phyloP scores from a whole-genome alignment of 2,329 filamentous ascomycete genomes.

The Stagonosporopsis chrysanthemi region DNA sequence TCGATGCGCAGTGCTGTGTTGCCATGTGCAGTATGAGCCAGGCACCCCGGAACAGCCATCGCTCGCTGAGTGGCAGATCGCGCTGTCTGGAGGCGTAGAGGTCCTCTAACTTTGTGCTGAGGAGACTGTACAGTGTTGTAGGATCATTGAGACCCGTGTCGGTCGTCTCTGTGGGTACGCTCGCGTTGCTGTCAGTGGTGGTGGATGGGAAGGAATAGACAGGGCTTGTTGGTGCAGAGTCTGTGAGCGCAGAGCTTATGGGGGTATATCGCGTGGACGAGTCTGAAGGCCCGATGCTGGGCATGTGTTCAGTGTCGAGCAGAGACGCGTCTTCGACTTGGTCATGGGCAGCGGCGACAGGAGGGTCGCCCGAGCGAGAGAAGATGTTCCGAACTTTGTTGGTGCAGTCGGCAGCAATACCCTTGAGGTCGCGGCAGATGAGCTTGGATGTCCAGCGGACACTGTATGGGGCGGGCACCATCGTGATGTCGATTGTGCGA shows the following conservation, averaged over 20 bases:
- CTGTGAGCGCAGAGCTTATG: not conserved
- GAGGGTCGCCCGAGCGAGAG: not conserved
- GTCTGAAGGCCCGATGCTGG: not conserved
- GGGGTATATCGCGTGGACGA: not conserved
- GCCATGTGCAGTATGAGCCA: conserved; percentile 28
- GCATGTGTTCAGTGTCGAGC: not conserved
- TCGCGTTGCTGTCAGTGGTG: not conserved
- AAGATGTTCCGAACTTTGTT: not conserved
- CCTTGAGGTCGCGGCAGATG: conserved; percentile 30
- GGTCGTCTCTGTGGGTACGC: not conserved
- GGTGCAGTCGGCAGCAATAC: conserved; percentile 12
- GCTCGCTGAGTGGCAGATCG: conserved; percentile 19
- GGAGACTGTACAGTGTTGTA: conserved; percentile 19
- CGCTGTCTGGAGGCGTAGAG: conserved; percentile 16
- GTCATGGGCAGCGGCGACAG: not conserved
- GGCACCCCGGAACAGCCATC: conserved; percentile 30
- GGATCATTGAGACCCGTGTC: not conserved
- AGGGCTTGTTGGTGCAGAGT: not conserved
- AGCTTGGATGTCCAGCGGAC: conserved; percentile 23
- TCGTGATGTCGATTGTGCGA: not conserved
- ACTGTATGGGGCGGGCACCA: conserved; percentile 14
- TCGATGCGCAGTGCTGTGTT: conserved; percentile 24
- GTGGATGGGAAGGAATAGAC: not conserved
- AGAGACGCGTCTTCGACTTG: not conserved
- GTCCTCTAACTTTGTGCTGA: conserved; percentile 19